Evolutionary conservation across 176 grass and related monocot species (phyloP), one percentile per base, ranked within the genome.

Genomic region (Chrysopogon serrulatus): DNA sequence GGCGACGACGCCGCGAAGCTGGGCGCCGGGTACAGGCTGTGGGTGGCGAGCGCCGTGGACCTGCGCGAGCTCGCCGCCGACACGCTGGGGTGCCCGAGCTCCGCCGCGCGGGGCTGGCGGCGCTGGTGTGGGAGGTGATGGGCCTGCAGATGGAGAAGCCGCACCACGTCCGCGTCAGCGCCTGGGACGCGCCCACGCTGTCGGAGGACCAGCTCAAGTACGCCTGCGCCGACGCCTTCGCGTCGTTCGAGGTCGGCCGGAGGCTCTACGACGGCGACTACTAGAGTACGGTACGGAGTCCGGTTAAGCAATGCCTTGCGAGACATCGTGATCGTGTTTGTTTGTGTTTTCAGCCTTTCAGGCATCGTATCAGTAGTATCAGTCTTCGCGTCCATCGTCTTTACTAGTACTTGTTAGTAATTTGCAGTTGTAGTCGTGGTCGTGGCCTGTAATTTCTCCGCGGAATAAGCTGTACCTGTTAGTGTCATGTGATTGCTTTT

Each of bases 151-250:
- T 13, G 33, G 62, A 5, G 63, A 91, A 88, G 69, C 76, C 76
- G 47, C 12, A 51, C 8, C 74, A 45, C 23, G 79, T 85, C 1
- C 40, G 49, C 37, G 27, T 65, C 13, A 81, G 76, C 81, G 71
- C 76, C 21, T 88, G 81, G 89, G 75, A 80, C 21, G 71, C 41
- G 12, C 12, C 4, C 2, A 3, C 0, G 17, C 71, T 93, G 35
- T 60, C 88, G n/a, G 23, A 11, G 0, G 39, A 80, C 53, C 87
- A 89, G 75, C 8, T 84, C 31, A 39, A 28, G 82, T 80, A 89
- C 78, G 87, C 87, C 28, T 82, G 79, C 63, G 49, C 47, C 30
- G 87, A 89, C 53, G 87, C 81, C 6, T 89, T 89, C 65, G 74
- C 73, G 10, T 84, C 87, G 3, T 74, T 68, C 17, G 87, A 89